Base-by-base conservation (phyloP, 2,329 filamentous ascomycete species). In the Pseudogymnoascus sp. region DNA sequence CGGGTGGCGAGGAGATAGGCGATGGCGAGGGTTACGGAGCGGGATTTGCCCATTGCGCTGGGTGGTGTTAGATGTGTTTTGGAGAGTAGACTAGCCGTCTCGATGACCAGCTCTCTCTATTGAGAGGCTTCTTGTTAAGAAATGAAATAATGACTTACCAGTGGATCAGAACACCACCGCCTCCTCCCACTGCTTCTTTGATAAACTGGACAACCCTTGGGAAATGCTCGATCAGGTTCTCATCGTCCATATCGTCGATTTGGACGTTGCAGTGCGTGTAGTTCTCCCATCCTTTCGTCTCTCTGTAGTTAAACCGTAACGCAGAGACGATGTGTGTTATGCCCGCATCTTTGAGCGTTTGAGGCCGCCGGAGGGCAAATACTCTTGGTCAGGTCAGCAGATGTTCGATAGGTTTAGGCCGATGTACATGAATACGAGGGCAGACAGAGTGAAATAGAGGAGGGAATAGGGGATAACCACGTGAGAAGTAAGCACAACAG, bases 31-130 rank as follows among this genome's bases (percentile, higher is more conserved):
- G 92, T 88, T 69, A 93, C 90, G 60, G 93, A 98, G 65, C 95
- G 90, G 36, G 93, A 97, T 78, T 96, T 96, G 62, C 95, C 95
- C 87, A 96, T 96, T 21, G 92, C 93, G 81, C 95, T 96, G 77
- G 61, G 65, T 67, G 54, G 4, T 63, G 51, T 70, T 64, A 70
- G 64, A 25, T 25, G 6, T 3, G 23, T 25, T 25, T 25, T 25
- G 23, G 23, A 25, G 23, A 25, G 23, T 25, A 25, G 23, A 25
- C 23, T 25, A 25, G 2, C 23, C 23, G 4, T 25, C 23, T 25
- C 1, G 23, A 25, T 25, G 23, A 5, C 23, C 23, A 6, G 23
- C 6, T 25, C 23, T 25, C 23, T 25, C 23, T 25, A 37, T 41
- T 63, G 60, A 4, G 36, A 14, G 21, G 43, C 23, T 34, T 37